Base-by-base conservation (phyloP, 805 yeast genomes). In the Wickerhamiella lipophila region DNA sequence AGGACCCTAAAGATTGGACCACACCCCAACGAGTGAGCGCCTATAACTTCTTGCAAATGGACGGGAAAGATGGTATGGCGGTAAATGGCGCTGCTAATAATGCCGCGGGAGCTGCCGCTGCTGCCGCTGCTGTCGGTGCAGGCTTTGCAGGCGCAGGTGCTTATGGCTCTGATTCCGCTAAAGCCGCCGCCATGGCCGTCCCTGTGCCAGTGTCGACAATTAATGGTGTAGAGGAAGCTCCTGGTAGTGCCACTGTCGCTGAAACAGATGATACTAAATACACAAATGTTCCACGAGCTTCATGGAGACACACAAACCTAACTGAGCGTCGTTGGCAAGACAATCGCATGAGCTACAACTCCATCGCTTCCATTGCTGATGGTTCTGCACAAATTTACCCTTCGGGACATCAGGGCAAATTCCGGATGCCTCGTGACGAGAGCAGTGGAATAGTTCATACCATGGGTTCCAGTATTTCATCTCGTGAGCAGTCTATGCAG, bases 341-440 rank as follows among this genome's bases (percentile, higher is more conserved):
- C 42, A 75, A 89, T 61, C 78, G 75, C 30, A 81, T 94, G 8
- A 54, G 58, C 43, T 70, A 77, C 49, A 75, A 74, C 34, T 83
- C 96, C 0, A 58, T 82, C 50, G 87, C 86, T 23, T 86, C 95
- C 0, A 88, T 88, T 29, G 79, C 88, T 27, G 85, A 96, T 0
- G 84, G 81, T 46, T 89, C 85, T 60, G 72, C 87, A 18, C 42
- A 44, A 35, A 44, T 44, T 13, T 27, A 32, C n/a, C 42, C 43
- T 21, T 46, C 38, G 19, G 42, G 40, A 9, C 29, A 43, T 13
- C 16, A 12, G 3, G 29, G 25, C 19, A 15, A 40, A 25, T 25
- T 25, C 43, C 6, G 8, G n/a, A 7, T 60, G 53, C 56, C 56
- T 11, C 58, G 64, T n/a, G 68, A 64, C 32, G 56, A 51, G 34